Evolutionary conservation across 352 stramenopile species (phyloP).

Genomic region (Phytopythium montanum): DNA sequence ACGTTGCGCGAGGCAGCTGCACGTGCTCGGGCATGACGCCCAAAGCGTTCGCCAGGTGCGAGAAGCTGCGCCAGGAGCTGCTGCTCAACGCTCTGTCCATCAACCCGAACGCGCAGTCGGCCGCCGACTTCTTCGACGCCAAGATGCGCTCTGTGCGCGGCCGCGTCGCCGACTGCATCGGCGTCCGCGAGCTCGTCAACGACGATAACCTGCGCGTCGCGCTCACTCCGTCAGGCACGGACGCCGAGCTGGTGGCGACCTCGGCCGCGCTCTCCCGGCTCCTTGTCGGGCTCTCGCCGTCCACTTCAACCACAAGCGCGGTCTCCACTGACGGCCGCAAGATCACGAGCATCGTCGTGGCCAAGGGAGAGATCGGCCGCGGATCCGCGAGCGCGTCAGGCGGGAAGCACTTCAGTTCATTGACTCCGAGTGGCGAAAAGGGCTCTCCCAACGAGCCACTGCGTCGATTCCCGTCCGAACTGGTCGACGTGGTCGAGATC

Average conservation of each 20-base stretch:
- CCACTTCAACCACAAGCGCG: conserved; percentile 18
- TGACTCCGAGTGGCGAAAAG: conserved; percentile 67
- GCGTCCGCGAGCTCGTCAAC: conserved; percentile 45
- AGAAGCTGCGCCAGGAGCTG: conserved; percentile 68
- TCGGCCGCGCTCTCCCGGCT: conserved; percentile 62
- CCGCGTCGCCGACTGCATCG: conserved; percentile 57
- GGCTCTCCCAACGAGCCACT: conserved; percentile 38
- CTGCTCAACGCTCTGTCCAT: conserved; percentile 81
- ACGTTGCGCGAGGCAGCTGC: conserved; percentile 78
- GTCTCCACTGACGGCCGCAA: conserved; percentile 26
- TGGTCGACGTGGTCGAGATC: conserved; percentile 67
- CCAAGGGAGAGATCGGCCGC: conserved; percentile 79
- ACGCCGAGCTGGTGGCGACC: conserved; percentile 83
- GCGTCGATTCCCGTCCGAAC: conserved; percentile 48
- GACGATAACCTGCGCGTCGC: conserved; percentile 50
- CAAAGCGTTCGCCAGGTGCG: conserved; percentile 58
- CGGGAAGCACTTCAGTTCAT: conserved; percentile 78
- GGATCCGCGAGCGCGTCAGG: conserved; percentile 72
- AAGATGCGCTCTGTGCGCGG: conserved; percentile 61
- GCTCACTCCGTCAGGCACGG: conserved; percentile 81
- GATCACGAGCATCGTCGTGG: conserved; percentile 82
- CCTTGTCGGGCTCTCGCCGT: conserved; percentile 35
- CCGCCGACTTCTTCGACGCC: conserved; percentile 53
- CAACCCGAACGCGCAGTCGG: conserved; percentile 70
- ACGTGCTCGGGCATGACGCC: conserved; percentile 80